Percentiles rank a stretch among this genome's conserved stretches.
Conservation (phyloP, 2,329 filamentous ascomycete species). For the Chlorencoelia australis region DNA sequence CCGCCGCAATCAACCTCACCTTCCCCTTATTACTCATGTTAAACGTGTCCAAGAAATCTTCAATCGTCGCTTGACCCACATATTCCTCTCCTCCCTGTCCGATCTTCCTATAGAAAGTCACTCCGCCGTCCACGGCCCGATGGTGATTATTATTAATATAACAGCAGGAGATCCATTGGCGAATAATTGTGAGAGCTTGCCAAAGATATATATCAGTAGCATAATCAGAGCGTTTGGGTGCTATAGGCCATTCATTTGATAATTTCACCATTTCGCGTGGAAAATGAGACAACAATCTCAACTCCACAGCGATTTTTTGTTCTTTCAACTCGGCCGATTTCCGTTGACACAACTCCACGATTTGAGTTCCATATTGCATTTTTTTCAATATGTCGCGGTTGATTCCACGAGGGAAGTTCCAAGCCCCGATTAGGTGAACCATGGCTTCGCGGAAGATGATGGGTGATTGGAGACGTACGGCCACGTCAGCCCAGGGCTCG, state of each 20-base stretch:
- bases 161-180: slow-evolving; percentile 15
- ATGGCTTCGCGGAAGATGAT: slow-evolving; percentile 24
- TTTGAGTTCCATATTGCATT: slow-evolving; percentile 1
- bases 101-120: slow-evolving; percentile 18
- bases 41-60: slow-evolving; percentile 5
- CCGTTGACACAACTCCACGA: slow-evolving; percentile 11
- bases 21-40: slow-evolving; percentile 6
- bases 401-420: slow-evolving; percentile 11
- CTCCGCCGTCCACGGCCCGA: slow-evolving; percentile 19
- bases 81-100: slow-evolving; percentile 12
- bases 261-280: slow-evolving; percentile 17
- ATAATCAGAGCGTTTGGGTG: slow-evolving; percentile 21
- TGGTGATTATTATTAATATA: slow-evolving; percentile 13
- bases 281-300: slow-evolving; percentile 14
- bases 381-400: slow-evolving; percentile 7
- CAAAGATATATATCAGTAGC: slow-evolving; percentile 23
- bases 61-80: slow-evolving; percentile 1
- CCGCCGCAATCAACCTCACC: slow-evolving; percentile 3
- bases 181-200: slow-evolving; percentile 17
- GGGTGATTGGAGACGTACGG: slow-evolving; percentile 17
- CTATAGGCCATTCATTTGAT: slow-evolving; percentile 4
- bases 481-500: slow-evolving; percentile 20
- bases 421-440: slow-evolving; percentile 20
- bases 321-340: slow-evolving; percentile 17
- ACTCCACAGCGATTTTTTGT: slow-evolving; percentile 18